A percentile compares a stretch with the other conserved stretches of the same genome.
Evolutionary conservation across 768 basidiomycete genomes (phyloP).

Genomic region (Phaeotremella fagi): DNA sequence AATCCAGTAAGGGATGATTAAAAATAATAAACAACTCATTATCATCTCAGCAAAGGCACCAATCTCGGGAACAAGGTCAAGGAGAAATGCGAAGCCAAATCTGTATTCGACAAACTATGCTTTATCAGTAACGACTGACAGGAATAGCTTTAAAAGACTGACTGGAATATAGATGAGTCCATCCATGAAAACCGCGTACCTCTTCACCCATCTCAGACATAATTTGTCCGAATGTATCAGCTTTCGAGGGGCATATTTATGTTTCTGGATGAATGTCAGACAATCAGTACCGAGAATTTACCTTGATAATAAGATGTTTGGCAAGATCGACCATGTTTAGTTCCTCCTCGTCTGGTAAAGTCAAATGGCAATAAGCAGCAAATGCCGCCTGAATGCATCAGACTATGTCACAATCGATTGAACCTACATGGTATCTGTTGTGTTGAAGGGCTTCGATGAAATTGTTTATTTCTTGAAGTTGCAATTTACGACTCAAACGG

Average conservation of each 20-base stretch:
- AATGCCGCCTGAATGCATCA: neutral
- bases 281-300: neutral
- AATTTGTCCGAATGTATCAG: neutral
- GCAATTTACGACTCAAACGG: neutral
- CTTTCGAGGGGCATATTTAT: neutral
- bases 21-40: neutral
- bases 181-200: neutral
- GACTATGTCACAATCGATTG: neutral
- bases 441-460: neutral
- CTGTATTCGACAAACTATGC: neutral
- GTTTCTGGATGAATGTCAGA: neutral
- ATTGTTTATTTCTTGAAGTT: no score
- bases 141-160: neutral
- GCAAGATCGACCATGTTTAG: neutral
- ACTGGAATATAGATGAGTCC: neutral
- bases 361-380: neutral
- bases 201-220: neutral
- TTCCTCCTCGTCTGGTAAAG: neutral
- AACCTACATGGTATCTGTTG: slow-evolving; percentile 4
- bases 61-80: slow-evolving; percentile 1
- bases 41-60: neutral
- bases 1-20: neutral
- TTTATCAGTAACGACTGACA: neutral
- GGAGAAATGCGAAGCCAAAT: neutral
- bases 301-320: neutral